A percentile compares a stretch with the other conserved stretches of the same genome.
Evolutionary conservation across 2,329 filamentous ascomycete genomes (phyloP).

Genomic region (Ophiostoma fasciatum): DNA sequence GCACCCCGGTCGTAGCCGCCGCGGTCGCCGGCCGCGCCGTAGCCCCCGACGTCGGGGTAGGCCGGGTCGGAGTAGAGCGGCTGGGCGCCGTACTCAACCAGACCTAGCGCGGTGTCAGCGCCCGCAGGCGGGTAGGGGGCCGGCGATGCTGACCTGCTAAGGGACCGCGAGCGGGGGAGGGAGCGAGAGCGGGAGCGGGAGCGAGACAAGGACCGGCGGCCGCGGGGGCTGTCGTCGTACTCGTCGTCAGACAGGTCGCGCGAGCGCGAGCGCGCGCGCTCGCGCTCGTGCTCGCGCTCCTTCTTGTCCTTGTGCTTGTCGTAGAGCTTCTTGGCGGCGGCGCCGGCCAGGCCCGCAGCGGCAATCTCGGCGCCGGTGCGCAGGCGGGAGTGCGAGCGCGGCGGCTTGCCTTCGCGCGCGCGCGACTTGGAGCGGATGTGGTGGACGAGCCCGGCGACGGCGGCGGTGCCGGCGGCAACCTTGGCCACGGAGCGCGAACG

Average conservation of each 20-base stretch:
- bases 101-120: conserved; percentile 51
- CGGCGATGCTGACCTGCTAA: conserved; percentile 21
- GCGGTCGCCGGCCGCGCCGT: conserved; percentile 4
- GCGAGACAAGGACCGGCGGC: conserved; percentile 19
- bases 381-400: conserved; percentile 30
- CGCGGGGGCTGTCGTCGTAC: conserved; percentile 20
- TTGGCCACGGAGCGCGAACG: conserved; percentile 37
- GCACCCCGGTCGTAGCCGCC: conserved; percentile 32
- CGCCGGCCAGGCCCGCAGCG: conserved; percentile 43
- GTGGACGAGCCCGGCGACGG: conserved; percentile 42
- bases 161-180: too few relatives aligned
- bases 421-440: conserved; percentile 41
- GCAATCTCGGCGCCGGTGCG: conserved; percentile 45
- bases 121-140: conserved; percentile 24
- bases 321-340: conserved; percentile 45
- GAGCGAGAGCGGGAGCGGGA: conserved; percentile 13
- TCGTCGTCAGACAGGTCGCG: conserved; percentile 14
- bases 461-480: conserved; percentile 41
- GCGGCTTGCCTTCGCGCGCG: conserved; percentile 24
- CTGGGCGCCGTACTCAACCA: conserved; percentile 51
- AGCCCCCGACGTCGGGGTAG: conserved; percentile 17
- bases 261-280: conserved; percentile 19
- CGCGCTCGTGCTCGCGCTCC: conserved; percentile 24
- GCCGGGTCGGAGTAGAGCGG: conserved; percentile 32
- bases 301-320: conserved; percentile 47